A percentile compares a stretch with the other conserved stretches of the same genome.
These are phyloP conservation scores for Amorphotheca resinae DNA, from an alignment of 495 filamentous ascomycete species.

Conservation along the genomic window DNA sequence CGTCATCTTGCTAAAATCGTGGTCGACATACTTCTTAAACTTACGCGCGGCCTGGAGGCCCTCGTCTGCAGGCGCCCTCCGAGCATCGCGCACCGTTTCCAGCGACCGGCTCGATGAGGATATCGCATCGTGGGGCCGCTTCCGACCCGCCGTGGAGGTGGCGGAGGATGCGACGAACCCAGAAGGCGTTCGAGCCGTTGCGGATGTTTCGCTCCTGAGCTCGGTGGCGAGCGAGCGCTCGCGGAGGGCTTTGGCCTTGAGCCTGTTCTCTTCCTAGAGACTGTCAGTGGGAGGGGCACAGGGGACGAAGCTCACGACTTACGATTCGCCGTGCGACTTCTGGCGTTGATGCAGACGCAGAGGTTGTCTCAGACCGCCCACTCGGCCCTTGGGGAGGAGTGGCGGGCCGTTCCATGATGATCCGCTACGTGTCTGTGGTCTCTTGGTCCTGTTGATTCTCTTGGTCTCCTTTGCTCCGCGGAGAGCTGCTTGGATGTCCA, in stretches of 20 bases:
- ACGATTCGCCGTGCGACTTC: slow-evolving; percentile 62
- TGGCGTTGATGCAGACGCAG: slow-evolving; percentile 42
- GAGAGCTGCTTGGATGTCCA: no score
- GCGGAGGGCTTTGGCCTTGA: slow-evolving; percentile 82
- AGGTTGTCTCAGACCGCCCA: slow-evolving; percentile 3
- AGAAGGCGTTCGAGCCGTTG: slow-evolving; percentile 22
- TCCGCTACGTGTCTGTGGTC: no score
- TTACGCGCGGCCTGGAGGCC: slow-evolving; percentile 62
- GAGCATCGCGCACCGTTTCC: slow-evolving; percentile 55
- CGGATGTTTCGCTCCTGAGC: slow-evolving; percentile 31
- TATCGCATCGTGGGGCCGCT: slow-evolving; percentile 47
- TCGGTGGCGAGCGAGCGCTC: slow-evolving; percentile 44
- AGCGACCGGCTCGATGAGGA: slow-evolving; percentile 44
- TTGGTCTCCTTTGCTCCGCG: no score
- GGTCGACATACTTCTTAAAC: slow-evolving; percentile 88
- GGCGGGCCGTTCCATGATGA: slow-evolving; percentile 36
- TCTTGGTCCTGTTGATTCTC: no score
- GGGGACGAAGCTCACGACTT: slow-evolving; percentile 18
- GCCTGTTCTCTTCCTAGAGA: slow-evolving; percentile 71
- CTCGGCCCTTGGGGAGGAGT: slow-evolving; percentile 47
- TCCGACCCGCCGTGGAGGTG: slow-evolving; percentile 21
- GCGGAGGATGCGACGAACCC: slow-evolving; percentile 25
- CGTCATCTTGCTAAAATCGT: slow-evolving; percentile 94
- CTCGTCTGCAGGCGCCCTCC: slow-evolving; percentile 33
- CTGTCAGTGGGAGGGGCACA: not conserved